Evolutionary conservation across 2,329 filamentous ascomycete genomes (phyloP).

Genomic region (Cyphellophora attinorum): DNA sequence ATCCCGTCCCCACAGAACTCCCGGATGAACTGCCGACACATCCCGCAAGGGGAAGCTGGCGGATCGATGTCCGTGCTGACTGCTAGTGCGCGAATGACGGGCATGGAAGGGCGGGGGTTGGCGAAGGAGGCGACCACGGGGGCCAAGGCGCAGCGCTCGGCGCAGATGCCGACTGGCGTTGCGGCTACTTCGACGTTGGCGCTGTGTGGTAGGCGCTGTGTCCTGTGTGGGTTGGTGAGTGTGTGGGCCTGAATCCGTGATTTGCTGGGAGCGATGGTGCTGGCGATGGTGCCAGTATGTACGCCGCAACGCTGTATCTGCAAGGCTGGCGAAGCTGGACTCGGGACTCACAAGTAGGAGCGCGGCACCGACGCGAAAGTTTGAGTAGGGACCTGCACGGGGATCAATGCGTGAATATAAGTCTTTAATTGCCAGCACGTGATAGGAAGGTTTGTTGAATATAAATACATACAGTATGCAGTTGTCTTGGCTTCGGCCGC

Average conservation of each 20-base stretch:
- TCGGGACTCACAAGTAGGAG: constrained; percentile 48
- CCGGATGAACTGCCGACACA: constrained; percentile 63
- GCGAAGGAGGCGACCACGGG: constrained; percentile 54
- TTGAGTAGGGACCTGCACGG: constrained; percentile 64
- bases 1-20: constrained; percentile 49
- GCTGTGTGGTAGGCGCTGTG: constrained; percentile 55
- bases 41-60: constrained; percentile 71
- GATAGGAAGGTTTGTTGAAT: neutral
- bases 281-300: no score
- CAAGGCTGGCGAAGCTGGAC: neutral
- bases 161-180: constrained; percentile 92
- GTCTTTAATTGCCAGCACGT: neutral
- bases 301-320: no score
- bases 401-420: constrained; percentile 1
- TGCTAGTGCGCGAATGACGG: constrained; percentile 65
- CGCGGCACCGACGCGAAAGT: constrained; percentile 81
- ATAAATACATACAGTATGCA: constrained; percentile 61
- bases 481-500: constrained; percentile 62
- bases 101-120: constrained; percentile 32
- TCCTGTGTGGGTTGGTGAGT: no score
- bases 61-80: constrained; percentile 71
- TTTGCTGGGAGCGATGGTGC: no score
- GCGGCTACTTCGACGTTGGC: constrained; percentile 90
- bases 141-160: constrained; percentile 80
- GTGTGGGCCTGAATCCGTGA: no score